Percentiles rank a stretch among this genome's conserved stretches.
These are phyloP conservation scores for Rhododendron mucronatum DNA, from an alignment of 148 eudicot species.

Conservation along the genomic window DNA sequence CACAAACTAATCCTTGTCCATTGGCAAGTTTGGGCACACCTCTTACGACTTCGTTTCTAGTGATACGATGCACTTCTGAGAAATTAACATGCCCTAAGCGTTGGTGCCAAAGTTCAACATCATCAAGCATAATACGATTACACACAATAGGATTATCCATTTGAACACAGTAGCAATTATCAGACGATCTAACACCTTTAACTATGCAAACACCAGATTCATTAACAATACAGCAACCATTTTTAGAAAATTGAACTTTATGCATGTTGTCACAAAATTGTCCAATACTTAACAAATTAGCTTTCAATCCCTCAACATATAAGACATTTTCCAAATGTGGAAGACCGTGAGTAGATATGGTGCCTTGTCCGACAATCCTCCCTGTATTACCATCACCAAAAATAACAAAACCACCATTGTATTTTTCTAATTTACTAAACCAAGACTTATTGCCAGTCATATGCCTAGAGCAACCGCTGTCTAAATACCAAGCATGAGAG, in stretches of 20 bases:
- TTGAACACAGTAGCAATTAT: not conserved
- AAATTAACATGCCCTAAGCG: not conserved
- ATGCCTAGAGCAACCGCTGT: no score
- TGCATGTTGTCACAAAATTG: not conserved
- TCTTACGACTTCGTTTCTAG: not conserved
- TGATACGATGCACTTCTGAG: not conserved
- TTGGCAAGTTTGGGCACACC: not conserved
- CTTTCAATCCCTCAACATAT: not conserved
- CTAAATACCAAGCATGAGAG: no score
- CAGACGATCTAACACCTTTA: not conserved
- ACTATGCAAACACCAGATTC: not conserved
- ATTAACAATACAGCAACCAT: not conserved
- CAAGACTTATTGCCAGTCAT: no score
- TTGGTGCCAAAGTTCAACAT: not conserved
- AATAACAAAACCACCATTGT: no score
- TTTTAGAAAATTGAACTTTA: not conserved
- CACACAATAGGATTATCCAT: not conserved
- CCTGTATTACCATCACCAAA: not conserved
- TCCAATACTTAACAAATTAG: not conserved
- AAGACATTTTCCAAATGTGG: not conserved
- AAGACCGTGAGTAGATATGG: not conserved
- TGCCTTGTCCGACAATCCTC: not conserved
- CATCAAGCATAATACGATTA: not conserved
- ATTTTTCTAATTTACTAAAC: no score
- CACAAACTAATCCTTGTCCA: not conserved